phyloP scores from a whole-genome alignment of 2,329 filamentous ascomycete species.

The Exophiala sp. region DNA sequence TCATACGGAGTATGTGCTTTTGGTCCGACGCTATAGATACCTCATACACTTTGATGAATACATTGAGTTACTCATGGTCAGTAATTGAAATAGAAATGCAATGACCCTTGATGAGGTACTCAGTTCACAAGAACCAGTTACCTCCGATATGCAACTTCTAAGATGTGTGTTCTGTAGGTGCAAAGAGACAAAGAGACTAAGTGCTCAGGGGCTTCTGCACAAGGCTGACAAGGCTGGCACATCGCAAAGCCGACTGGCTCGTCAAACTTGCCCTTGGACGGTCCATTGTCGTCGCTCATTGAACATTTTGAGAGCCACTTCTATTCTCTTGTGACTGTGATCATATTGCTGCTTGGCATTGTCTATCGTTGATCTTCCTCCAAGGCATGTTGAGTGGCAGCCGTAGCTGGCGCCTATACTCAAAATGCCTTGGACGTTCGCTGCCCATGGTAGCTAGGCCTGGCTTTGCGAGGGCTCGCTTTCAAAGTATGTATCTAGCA shows the following conservation, averaged over 20 bases:
- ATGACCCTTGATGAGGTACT: too few species aligned
- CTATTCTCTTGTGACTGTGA: background rate
- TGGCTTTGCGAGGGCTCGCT: constrained; percentile 21
- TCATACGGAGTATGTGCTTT: too few species aligned
- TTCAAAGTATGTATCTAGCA: constrained; percentile 26
- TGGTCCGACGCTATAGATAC: background rate
- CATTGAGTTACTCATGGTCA: too few species aligned
- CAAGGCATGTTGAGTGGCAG: constrained; percentile 37
- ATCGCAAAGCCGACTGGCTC: background rate
- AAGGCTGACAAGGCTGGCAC: background rate
- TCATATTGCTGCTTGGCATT: background rate
- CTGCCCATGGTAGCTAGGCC: constrained; percentile 33
- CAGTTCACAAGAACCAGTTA: too few species aligned
- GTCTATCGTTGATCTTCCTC: background rate
- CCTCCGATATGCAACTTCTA: too few species aligned
- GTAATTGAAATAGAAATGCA: background rate
- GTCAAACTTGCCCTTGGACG: constrained; percentile 1
- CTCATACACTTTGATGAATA: too few species aligned
- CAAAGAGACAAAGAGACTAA: background rate
- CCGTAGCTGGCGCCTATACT: constrained; percentile 43
- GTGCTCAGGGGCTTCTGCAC: background rate
- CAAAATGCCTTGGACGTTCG: constrained; percentile 44
- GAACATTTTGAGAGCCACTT: constrained; percentile 4
- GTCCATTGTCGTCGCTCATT: background rate
- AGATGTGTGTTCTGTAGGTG: too few species aligned